Conservation (phyloP, 139 green algal genomes). For the Chlamydomonas sphaeroides region DNA sequence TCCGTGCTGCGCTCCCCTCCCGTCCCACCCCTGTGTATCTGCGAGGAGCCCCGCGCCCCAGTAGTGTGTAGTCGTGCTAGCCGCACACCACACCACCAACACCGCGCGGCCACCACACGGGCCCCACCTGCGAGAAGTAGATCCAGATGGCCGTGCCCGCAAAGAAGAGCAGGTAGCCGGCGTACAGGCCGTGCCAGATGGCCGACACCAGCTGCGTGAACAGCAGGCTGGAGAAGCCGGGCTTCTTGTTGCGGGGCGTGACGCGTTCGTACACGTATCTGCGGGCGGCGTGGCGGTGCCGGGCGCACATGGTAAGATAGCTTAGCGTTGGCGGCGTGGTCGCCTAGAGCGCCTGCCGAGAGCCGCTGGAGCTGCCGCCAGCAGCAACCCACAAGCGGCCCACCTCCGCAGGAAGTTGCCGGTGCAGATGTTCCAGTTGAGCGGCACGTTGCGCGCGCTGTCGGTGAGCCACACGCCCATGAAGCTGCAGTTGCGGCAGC, state of each 20-base stretch:
- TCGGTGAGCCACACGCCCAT: conserved; percentile 66
- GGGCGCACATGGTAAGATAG: not conserved
- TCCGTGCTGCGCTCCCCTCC: no score
- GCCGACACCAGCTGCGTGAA: conserved; percentile 82
- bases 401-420: conserved; percentile 78
- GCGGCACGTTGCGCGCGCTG: conserved; percentile 64
- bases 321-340: no score
- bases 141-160: conserved; percentile 49
- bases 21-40: no score
- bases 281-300: not conserved
- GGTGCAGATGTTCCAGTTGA: conserved; percentile 85
- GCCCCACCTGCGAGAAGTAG: conserved; percentile 28
- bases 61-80: no score
- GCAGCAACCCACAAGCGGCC: not conserved
- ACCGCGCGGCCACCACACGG: no score
- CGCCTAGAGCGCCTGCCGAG: no score
- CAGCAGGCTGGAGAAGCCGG: conserved; percentile 76
- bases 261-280: conserved; percentile 90
- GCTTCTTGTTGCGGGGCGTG: conserved; percentile 57
- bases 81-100: no score
- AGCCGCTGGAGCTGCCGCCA: no score
- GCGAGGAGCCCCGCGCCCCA: no score
- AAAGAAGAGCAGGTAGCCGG: conserved; percentile 43
- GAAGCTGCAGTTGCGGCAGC: conserved; percentile 77
- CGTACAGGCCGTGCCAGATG: conserved; percentile 85